A percentile compares a stretch with the other conserved stretches of the same genome.
phyloP scores from a whole-genome alignment of 1,284 basidiomycete genomes.

The Ceratobasidium sp. region DNA sequence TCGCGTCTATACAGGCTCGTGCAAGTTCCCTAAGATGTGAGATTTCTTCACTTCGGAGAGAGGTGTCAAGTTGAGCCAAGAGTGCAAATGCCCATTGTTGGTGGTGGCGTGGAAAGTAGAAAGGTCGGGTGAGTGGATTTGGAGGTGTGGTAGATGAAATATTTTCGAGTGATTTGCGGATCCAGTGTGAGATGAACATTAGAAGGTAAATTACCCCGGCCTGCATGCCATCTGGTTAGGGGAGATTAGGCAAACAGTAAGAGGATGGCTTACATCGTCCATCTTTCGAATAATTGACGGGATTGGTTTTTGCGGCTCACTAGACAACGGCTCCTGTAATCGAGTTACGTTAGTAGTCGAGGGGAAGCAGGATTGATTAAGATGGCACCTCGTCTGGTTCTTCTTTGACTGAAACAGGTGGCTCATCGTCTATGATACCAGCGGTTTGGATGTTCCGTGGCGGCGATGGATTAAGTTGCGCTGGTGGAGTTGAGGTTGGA shows the following conservation, averaged over 20 bases:
- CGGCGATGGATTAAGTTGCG: not conserved
- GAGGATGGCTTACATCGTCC: constrained; percentile 38
- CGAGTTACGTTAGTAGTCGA: not conserved
- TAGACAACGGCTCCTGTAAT: not conserved
- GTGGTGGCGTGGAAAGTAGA: constrained; percentile 34
- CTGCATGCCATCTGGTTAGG: not conserved
- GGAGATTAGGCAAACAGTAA: not conserved
- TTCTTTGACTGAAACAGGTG: not conserved
- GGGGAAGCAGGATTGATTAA: not conserved
- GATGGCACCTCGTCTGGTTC: constrained; percentile 4
- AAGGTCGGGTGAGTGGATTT: not conserved
- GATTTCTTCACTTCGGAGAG: constrained; percentile 40
- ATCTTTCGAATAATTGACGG: constrained; percentile 36
- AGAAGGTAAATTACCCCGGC: constrained; percentile 32
- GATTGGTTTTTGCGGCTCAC: constrained; percentile 31
- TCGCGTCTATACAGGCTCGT: constrained; percentile 35
- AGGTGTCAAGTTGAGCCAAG: constrained; percentile 38
- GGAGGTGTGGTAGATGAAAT: not conserved
- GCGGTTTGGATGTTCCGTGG: constrained; percentile 18
- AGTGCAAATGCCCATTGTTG: constrained; percentile 41
- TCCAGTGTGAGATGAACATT: constrained; percentile 41
- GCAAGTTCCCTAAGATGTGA: constrained; percentile 38
- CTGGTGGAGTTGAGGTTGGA: not conserved
- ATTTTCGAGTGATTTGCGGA: constrained; percentile 38
- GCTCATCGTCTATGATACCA: constrained; percentile 6